These are phyloP conservation scores for Yarrowia sp. DNA, from an alignment of 805 yeast genomes.

Conservation along the genomic window DNA sequence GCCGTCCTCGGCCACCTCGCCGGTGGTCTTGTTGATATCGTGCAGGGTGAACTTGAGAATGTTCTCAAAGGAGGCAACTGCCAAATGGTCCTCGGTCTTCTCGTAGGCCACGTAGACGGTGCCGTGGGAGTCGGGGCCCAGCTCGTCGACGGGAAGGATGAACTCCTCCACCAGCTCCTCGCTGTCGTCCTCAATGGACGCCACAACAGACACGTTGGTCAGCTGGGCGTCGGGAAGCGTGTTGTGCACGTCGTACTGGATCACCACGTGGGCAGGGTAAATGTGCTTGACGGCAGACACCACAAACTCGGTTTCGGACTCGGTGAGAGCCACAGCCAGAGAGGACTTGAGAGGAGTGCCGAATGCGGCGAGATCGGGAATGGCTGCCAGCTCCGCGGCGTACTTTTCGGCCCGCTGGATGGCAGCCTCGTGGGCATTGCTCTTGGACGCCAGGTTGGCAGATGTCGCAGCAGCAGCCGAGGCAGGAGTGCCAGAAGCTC, in stretches of 20 bases:
- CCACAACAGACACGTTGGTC: slow-evolving; percentile 73
- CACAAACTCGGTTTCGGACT: slow-evolving; percentile 90
- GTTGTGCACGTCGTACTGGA: slow-evolving; percentile 83
- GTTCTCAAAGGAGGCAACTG: slow-evolving; percentile 63
- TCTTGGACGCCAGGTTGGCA: slow-evolving; percentile 41
- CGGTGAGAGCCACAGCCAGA: slow-evolving; percentile 72
- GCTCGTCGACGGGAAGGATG: slow-evolving; percentile 72
- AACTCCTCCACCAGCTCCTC: slow-evolving; percentile 74
- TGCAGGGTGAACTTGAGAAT: slow-evolving; percentile 75
- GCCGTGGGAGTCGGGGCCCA: slow-evolving; percentile 74
- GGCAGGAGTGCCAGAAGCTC: slow-evolving; percentile 47
- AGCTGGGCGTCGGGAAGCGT: slow-evolving; percentile 80
- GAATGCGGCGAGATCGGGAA: slow-evolving; percentile 74
- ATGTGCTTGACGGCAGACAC: slow-evolving; percentile 84
- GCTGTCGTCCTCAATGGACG: slow-evolving; percentile 47
- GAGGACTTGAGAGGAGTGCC: slow-evolving; percentile 82
- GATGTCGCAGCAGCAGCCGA: slow-evolving; percentile 48
- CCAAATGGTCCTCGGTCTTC: slow-evolving; percentile 57
- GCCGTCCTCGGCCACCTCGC: slow-evolving; percentile 77
- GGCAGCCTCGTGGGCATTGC: slow-evolving; percentile 42
- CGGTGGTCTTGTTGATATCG: slow-evolving; percentile 78
- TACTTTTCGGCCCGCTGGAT: slow-evolving; percentile 52
- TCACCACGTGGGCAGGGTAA: slow-evolving; percentile 73
- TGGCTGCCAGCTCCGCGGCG: slow-evolving; percentile 68
- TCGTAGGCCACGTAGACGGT: slow-evolving; percentile 78